Evolutionary conservation across 1,139 yeast genomes (phyloP), one percentile per base, ranked within the genome.

Genomic region (Eremothecium sinecaudum): DNA sequence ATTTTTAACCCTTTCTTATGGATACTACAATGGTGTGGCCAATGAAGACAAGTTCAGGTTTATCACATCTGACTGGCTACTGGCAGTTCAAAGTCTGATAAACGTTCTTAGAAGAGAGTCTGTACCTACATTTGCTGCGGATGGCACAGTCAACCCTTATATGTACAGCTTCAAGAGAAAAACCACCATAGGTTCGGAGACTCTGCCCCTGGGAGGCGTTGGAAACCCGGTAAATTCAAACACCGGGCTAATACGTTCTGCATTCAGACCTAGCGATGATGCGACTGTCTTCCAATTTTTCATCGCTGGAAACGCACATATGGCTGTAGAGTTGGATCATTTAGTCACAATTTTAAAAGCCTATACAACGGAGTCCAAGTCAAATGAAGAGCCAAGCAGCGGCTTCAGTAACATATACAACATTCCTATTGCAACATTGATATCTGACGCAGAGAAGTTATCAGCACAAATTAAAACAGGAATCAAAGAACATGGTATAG

Each of bases 261-360:
- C 94, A 0, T 84, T 84, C 54, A 62, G 95, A 46, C 95, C 95
- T 4, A 79, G 92, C 20, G 95, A 84, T 53, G 95, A 84, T 58
- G 86, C 94, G 1, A 76, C 90, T 24, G 73, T 79, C 15, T 71
- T 71, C 36, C 95, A 83, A 55, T 76, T 77, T 43, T 80, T 83
- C 51, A 70, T 86, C 26, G 95, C 95, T 0, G 94, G 87, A 2
- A 84, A 84, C 51, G 84, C 87, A 2, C 87, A 80, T 46, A 63
- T 81, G 64, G 58, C 77, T 21, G 74, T 75, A 0, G 93, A 83
- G 51, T 42, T 53, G 24, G 38, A 40, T 9, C 45, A 39, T n/a
- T 37, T 50, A 10, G 45, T 49, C 3, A 37, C 44, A 14, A 46
- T 47, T 5, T 41, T 53, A 28, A 31, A 30, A 26, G 34, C 24